Evolutionary conservation across 2,329 filamentous ascomycete genomes (phyloP).

Genomic region (Diplodia seriata): DNA sequence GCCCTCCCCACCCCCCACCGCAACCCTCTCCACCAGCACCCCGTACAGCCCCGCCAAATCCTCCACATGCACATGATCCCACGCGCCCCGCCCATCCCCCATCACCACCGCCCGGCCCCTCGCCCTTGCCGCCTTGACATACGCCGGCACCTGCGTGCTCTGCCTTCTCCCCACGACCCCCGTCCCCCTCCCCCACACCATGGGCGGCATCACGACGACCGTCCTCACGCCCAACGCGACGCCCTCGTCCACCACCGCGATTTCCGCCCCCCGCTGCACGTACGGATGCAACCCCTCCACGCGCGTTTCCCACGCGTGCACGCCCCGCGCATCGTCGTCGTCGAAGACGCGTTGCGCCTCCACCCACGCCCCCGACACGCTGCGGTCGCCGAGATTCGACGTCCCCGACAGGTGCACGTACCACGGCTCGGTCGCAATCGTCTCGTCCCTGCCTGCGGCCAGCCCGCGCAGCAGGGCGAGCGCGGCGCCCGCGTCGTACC

Average conservation of each 20-base stretch:
- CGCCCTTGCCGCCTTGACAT: neutral
- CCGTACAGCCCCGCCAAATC: constrained; percentile 31
- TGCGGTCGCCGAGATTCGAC: constrained; percentile 35
- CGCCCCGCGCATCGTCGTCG: constrained; percentile 31
- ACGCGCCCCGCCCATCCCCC: constrained; percentile 22
- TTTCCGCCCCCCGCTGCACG: constrained; percentile 35
- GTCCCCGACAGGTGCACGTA: constrained; percentile 36
- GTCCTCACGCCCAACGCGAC: neutral
- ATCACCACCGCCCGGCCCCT: constrained; percentile 8
- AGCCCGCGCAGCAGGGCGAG: constrained; percentile 35
- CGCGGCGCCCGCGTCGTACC: constrained; percentile 32
- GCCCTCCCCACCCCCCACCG: neutral
- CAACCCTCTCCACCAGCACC: neutral
- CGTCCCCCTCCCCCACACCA: constrained; percentile 37
- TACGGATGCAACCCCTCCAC: constrained; percentile 34
- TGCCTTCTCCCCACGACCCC: constrained; percentile 36
- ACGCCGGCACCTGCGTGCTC: constrained; percentile 35
- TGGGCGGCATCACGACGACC: constrained; percentile 11
- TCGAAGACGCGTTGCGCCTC: constrained; percentile 34
- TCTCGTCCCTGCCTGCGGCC: constrained; percentile 8
- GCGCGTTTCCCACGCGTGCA: constrained; percentile 34
- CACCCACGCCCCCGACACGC: constrained; percentile 28
- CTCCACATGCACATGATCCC: constrained; percentile 32
- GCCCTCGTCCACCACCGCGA: constrained; percentile 26
- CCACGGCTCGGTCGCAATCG: constrained; percentile 21